Evolutionary conservation across 371 early-diverging fungal genomes (phyloP).

Genomic region (Gilbertella persicaria): DNA sequence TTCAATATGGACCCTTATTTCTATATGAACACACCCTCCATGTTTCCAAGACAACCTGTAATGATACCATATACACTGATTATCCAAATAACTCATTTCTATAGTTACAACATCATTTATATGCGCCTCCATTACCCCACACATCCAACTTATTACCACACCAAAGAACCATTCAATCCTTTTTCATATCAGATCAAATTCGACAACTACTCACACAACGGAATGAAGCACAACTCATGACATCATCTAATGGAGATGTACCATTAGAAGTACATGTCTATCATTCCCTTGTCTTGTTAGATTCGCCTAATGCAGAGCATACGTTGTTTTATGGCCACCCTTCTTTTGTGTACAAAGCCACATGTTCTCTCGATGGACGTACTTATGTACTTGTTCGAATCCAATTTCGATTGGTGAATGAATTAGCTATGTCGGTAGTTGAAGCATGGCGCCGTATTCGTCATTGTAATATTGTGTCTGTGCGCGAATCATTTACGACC

Average conservation of each 20-base stretch:
- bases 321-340: slow-evolving; percentile 67
- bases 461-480: slow-evolving; percentile 83
- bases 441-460: slow-evolving; percentile 83
- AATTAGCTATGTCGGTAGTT: slow-evolving; percentile 77
- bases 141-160: slow-evolving; percentile 68
- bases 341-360: slow-evolving; percentile 84
- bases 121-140: slow-evolving; percentile 70
- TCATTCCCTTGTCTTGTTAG: slow-evolving; percentile 78
- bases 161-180: slow-evolving; percentile 76
- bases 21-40: slow-evolving; percentile 33
- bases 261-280: slow-evolving; percentile 58
- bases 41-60: slow-evolving; percentile 51
- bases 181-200: slow-evolving; percentile 84
- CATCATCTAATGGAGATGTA: slow-evolving; percentile 62
- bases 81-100: not conserved
- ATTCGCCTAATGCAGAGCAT: slow-evolving; percentile 47
- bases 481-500: slow-evolving; percentile 95
- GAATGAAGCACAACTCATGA: slow-evolving; percentile 68
- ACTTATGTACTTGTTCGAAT: slow-evolving; percentile 82
- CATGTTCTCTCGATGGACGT: slow-evolving; percentile 80
- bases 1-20: slow-evolving; percentile 38
- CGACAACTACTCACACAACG: slow-evolving; percentile 78
- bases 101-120: slow-evolving; percentile 80
- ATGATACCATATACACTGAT: not conserved
- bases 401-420: slow-evolving; percentile 74